Conservation (phyloP, 2,329 filamentous ascomycete species). For the Monilinia aucupariae region DNA sequence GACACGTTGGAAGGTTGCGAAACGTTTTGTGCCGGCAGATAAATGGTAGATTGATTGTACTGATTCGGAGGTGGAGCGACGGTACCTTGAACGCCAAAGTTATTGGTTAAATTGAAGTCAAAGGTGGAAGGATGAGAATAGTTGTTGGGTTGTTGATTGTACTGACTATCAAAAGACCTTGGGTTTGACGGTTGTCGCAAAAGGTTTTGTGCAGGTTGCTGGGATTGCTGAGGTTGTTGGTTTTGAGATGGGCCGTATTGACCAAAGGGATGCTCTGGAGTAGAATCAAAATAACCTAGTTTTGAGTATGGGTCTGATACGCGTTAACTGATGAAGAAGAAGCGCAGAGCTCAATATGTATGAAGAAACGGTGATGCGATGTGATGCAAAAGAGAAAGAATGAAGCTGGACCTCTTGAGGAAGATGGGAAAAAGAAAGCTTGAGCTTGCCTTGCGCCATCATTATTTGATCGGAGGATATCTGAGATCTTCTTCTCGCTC, state of each 20-base stretch:
- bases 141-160: background rate
- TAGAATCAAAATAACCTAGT: background rate
- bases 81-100: background rate
- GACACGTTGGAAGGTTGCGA: background rate
- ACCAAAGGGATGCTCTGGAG: background rate
- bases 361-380: slow-evolving; percentile 12
- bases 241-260: background rate
- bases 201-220: background rate
- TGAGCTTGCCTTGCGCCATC: background rate
- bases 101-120: background rate
- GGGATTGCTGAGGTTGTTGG: too few species aligned
- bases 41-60: background rate
- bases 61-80: background rate
- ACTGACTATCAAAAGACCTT: background rate
- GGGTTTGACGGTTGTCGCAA: slow-evolving; percentile 1
- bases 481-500: background rate
- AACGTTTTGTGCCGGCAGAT: background rate
- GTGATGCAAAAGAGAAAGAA: background rate
- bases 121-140: background rate
- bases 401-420: slow-evolving; percentile 3
- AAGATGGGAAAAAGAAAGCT: slow-evolving; percentile 11
- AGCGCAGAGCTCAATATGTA: slow-evolving; percentile 8
- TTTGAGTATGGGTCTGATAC: background rate
- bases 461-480: background rate
- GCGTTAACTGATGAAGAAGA: background rate